Conservation (phyloP, 768 basidiomycete species). For the Trametes elegans region DNA sequence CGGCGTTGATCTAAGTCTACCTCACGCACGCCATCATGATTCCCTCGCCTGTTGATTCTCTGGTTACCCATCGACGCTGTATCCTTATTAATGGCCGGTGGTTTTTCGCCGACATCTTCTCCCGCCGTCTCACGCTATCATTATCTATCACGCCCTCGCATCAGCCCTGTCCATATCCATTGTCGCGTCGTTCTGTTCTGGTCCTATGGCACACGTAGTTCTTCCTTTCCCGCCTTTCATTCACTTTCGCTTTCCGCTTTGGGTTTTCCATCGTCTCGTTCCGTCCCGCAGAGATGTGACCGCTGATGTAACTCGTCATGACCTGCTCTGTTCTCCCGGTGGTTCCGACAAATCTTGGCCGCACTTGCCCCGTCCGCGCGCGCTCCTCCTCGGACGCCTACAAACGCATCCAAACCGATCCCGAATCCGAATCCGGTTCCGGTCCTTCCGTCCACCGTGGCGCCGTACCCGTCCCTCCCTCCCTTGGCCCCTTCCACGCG, state of each 20-base stretch:
- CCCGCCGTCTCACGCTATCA: slow-evolving; percentile 10
- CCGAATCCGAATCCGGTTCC: not conserved
- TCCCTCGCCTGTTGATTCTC: not conserved
- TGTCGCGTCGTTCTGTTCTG: not conserved
- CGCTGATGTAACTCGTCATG: slow-evolving; percentile 19
- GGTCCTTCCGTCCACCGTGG: not conserved
- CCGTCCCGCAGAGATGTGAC: slow-evolving; percentile 9
- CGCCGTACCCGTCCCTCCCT: too few species aligned
- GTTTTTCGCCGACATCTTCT: slow-evolving; percentile 9
- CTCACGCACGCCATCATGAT: too few species aligned
- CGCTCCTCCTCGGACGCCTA: too few species aligned
- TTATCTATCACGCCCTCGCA: slow-evolving; percentile 10
- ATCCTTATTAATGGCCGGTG: slow-evolving; percentile 2
- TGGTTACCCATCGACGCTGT: slow-evolving; percentile 6
- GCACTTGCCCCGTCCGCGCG: not conserved
- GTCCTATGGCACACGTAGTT: slow-evolving; percentile 18
- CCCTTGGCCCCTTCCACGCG: too few species aligned
- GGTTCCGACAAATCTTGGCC: slow-evolving; percentile 1
- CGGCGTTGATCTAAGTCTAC: slow-evolving; percentile 55
- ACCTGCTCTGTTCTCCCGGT: slow-evolving; percentile 3
- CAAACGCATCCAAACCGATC: too few species aligned
- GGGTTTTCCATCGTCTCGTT: not conserved
- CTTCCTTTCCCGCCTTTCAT: slow-evolving; percentile 9
- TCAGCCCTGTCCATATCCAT: not conserved
- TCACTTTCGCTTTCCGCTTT: slow-evolving; percentile 11